Base-by-base conservation (phyloP, 1,284 basidiomycete species). In the Somion occarium region DNA sequence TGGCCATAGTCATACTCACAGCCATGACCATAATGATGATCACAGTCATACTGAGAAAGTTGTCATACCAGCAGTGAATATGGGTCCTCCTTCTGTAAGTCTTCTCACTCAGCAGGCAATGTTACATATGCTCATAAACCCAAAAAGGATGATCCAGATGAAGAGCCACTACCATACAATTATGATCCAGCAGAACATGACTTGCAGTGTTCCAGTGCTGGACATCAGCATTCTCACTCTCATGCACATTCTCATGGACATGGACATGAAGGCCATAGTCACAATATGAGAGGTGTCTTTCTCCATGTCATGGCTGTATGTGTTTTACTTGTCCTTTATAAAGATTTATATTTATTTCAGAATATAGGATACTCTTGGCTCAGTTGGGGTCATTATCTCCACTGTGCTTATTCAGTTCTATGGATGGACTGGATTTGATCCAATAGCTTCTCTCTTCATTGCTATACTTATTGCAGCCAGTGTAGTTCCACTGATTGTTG, bases 211-310 rank as follows among this genome's bases (percentile, higher is more conserved):
- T 7, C 7, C 7, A 7, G 7, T 34, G 30, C 7, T 7, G 7
- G 15, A 7, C 30, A 34, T 15, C 30, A 34, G 30, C 51, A 51
- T 19, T 26, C 20, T 15, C 67, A 73, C 49, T 38, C 30, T 38
- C 48, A 51, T 39, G 24, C 13, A 13, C 63, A 67, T 39, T 56
- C 59, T 13, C 61, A 73, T 51, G 51, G 52, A 12, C 61, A 73
- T 51, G 51, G 52, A 20, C 83, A 90, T 62, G 87, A 88, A 68
- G 86, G 88, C 0, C 93, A 96, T 63, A 93, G 90, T 67, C 93
- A 99, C 69, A 99, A 99, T 67, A 99, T 99, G 97, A 88, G 94
- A 44, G 97, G 97, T n/a, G 94, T 99, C 12, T 99, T 99, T 67
- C 72, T 99, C 54, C 88, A 91, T 64, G 89, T 91, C 45, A 88